Evolutionary conservation across 2,329 filamentous ascomycete species (phyloP), one percentile per base, ranked within the genome.

Genomic region (Escovopsis weberi): DNA sequence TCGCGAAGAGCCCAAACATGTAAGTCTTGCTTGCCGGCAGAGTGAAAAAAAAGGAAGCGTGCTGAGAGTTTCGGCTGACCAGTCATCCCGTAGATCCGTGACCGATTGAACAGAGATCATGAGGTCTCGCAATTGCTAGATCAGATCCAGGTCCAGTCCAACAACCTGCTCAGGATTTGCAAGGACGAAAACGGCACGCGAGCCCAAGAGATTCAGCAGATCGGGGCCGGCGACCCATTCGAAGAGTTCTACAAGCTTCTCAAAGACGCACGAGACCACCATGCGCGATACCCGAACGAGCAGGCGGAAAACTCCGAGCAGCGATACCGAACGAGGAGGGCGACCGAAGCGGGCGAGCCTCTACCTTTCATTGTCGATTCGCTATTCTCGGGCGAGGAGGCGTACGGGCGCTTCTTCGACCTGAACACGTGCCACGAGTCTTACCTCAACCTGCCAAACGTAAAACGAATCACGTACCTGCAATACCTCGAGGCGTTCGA

Each of bases 341-440:
- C 72, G 36, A 73, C 71, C 11, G 78, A 78, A 37, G 80, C 82
- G 49, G 75, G 78, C 40, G 76, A 82, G 38, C 66, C 71, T 1
- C 61, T 75, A 43, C 70, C 74, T 4, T 77, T 75, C 37, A 77
- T 88, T 41, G 80, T 95, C 39, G 89, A 96, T 56, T 78, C 78
- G 45, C 82, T 96, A 68, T 98, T 98, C 62, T 94, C 87, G 0
- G 91, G 91, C 47, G 93, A 98, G 62, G 91, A 98, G 61, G 82
- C 82, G 0, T 95, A 83, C 55, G 91, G 91, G 37, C 82, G 86
- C 52, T 98, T 85, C 62, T 84, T 98, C 55, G 91, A 98, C 60
- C 66, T 98, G 38, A 89, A 82, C 15, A 74, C 70, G 34, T 75
- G 80, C 51, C 88, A 96, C 61, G 89, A 96, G 56, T 72, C 82